Conservation (phyloP, 805 yeast species). For the Candida stauntonica region DNA sequence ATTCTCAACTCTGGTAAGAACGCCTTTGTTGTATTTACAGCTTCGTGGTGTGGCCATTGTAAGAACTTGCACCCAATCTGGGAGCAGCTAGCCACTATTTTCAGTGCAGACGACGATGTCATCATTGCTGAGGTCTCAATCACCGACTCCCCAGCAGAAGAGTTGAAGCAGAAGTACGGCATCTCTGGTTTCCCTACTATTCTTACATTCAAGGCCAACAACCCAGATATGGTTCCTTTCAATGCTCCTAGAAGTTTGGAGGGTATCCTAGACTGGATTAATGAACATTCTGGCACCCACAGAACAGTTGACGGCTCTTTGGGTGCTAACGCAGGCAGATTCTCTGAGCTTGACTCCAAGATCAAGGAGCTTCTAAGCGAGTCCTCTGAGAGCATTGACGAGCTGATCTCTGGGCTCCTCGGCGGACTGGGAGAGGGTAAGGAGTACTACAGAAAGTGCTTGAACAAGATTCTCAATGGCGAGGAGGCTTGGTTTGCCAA, state of each 20-base stretch:
- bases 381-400: conserved; percentile 18
- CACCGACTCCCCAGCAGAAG: conserved; percentile 40
- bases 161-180: conserved; percentile 35
- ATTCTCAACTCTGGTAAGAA: conserved; percentile 24
- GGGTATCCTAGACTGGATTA: conserved; percentile 53
- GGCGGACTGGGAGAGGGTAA: conserved; percentile 20
- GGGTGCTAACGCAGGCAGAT: conserved; percentile 25
- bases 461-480: conserved; percentile 42
- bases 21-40: conserved; percentile 37
- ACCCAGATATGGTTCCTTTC: conserved; percentile 27
- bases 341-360: conserved; percentile 16
- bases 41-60: conserved; percentile 55
- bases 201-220: conserved; percentile 38
- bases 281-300: conserved; percentile 31
- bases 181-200: conserved; percentile 49
- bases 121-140: conserved; percentile 42
- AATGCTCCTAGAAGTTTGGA: conserved; percentile 42
- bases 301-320: conserved; percentile 37
- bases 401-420: conserved; percentile 32
- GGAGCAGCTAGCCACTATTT: conserved; percentile 41
- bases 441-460: conserved; percentile 46
- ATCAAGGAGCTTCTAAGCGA: conserved; percentile 27
- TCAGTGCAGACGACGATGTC: conserved; percentile 35
- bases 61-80: conserved; percentile 44
- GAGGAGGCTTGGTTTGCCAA: conserved; percentile 36